A percentile compares a stretch with the other conserved stretches of the same genome.
Conservation (phyloP, 2,329 filamentous ascomycete genomes). For the Triangularia verruculosa region DNA sequence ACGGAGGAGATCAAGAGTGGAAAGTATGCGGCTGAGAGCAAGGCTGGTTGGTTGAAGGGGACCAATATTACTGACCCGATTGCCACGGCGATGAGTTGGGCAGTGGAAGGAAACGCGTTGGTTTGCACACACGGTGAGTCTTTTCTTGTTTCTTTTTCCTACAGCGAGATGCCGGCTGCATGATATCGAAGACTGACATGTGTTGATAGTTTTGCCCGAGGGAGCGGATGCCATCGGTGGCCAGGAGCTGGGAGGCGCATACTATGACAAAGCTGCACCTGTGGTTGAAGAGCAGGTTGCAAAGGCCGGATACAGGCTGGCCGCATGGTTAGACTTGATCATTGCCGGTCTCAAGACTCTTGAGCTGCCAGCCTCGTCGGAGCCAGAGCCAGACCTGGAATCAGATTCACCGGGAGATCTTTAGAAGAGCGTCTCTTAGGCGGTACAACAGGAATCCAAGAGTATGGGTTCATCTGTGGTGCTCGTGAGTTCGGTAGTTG, state of each 20-base stretch:
- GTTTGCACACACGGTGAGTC: slow-evolving; percentile 59
- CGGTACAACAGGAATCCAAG: background rate
- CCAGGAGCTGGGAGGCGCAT: slow-evolving; percentile 60
- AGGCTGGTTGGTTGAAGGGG: slow-evolving; percentile 54
- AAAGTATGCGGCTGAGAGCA: slow-evolving; percentile 47
- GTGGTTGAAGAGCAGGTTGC: slow-evolving; percentile 66
- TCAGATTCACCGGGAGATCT: background rate
- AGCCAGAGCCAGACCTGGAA: background rate
- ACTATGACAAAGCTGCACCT: slow-evolving; percentile 61
- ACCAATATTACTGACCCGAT: slow-evolving; percentile 53
- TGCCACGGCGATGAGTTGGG: slow-evolving; percentile 61
- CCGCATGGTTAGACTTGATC: slow-evolving; percentile 64
- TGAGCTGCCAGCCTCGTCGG: background rate
- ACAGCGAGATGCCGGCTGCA: background rate
- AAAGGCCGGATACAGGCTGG: slow-evolving; percentile 66
- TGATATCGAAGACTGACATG: background rate
- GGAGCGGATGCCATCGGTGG: slow-evolving; percentile 56
- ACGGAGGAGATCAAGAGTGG: slow-evolving; percentile 53
- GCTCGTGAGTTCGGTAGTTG: background rate
- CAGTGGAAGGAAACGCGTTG: slow-evolving; percentile 58
- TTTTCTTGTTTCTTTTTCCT: no score
- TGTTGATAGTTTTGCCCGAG: slow-evolving; percentile 54
- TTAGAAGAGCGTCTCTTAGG: background rate
- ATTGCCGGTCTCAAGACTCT: slow-evolving; percentile 34
- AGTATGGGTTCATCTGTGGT: background rate